Conservation (phyloP, 2,329 filamentous ascomycete species). For the Chaetomium olivaceum region DNA sequence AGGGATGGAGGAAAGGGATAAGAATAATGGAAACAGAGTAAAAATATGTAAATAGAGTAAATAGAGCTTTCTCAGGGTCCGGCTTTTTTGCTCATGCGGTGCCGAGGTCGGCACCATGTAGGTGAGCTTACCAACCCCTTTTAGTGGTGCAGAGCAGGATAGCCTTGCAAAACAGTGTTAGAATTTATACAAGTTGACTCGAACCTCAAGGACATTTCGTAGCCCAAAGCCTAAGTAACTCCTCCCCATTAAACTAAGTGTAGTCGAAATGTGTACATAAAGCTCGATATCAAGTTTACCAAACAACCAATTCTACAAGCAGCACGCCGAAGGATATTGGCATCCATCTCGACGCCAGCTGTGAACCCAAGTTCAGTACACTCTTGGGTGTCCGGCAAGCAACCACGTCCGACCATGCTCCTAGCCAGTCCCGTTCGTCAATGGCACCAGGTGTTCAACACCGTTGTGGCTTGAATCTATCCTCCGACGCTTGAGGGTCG, state of each 20-base stretch:
- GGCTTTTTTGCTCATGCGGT: no score
- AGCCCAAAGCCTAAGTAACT: not conserved
- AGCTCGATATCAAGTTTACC: not conserved
- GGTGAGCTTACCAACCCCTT: not conserved
- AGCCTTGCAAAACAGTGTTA: not conserved
- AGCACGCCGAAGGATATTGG: not conserved
- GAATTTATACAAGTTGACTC: not conserved
- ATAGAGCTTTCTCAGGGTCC: no score
- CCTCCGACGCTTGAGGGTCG: constrained; percentile 12
- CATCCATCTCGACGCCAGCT: not conserved
- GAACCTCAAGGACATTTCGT: not conserved
- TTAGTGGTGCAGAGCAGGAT: not conserved
- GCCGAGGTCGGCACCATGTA: not conserved
- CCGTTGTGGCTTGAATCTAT: not conserved
- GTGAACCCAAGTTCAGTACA: not conserved
- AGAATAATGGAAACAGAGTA: no score
- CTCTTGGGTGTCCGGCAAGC: not conserved
- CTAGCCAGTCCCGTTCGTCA: constrained; percentile 1
- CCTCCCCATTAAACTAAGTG: not conserved
- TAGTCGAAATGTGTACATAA: not conserved
- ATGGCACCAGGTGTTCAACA: not conserved
- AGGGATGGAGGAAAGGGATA: no score
- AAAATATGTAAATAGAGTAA: no score
- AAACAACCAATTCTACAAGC: not conserved
- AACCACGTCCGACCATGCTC: not conserved